These are phyloP conservation scores for Saxophila tyrrhenica DNA, from an alignment of 495 filamentous ascomycete species.

Conservation along the genomic window DNA sequence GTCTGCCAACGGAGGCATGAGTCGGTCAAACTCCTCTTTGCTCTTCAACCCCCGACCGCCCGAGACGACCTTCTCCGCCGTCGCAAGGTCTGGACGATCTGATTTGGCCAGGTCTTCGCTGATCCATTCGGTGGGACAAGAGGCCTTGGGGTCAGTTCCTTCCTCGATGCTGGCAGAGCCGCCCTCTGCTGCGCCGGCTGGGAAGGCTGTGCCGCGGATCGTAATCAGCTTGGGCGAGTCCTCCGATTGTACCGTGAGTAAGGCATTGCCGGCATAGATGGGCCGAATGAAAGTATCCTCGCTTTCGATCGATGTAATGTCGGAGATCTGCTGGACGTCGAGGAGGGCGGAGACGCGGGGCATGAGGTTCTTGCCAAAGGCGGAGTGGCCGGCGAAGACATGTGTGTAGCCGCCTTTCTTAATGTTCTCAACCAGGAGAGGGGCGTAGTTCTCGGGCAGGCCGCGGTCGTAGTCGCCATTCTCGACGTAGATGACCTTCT, in stretches of 20 bases:
- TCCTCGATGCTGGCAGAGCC: conserved; percentile 50
- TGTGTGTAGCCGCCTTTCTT: conserved; percentile 89
- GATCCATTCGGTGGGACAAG: conserved; percentile 70
- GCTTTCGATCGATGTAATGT: conserved; percentile 74
- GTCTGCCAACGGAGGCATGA: conserved; percentile 88
- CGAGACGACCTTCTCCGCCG: conserved; percentile 78
- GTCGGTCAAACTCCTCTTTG: conserved; percentile 86
- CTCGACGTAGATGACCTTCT: conserved; percentile 81
- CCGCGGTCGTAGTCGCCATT: conserved; percentile 89
- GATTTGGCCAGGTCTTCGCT: conserved; percentile 87
- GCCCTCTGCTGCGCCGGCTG: conserved; percentile 42
- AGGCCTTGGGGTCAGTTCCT: conserved; percentile 61
- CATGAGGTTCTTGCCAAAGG: conserved; percentile 91
- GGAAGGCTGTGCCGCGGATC: conserved; percentile 83
- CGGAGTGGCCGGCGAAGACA: conserved; percentile 79
- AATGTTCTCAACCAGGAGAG: conserved; percentile 86
- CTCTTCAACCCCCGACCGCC: conserved; percentile 92
- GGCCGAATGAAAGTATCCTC: conserved; percentile 95
- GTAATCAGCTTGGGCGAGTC: conserved; percentile 84
- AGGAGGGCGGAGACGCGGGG: conserved; percentile 92
- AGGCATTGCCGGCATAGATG: conserved; percentile 95
- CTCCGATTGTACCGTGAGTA: conserved; percentile 86
- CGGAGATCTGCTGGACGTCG: conserved; percentile 85
- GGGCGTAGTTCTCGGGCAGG: conserved; percentile 89
- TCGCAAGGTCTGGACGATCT: conserved; percentile 89